These are phyloP conservation scores for Backusella liffmaniae DNA, from an alignment of 192 early-diverging fungal genomes.

Conservation along the genomic window DNA sequence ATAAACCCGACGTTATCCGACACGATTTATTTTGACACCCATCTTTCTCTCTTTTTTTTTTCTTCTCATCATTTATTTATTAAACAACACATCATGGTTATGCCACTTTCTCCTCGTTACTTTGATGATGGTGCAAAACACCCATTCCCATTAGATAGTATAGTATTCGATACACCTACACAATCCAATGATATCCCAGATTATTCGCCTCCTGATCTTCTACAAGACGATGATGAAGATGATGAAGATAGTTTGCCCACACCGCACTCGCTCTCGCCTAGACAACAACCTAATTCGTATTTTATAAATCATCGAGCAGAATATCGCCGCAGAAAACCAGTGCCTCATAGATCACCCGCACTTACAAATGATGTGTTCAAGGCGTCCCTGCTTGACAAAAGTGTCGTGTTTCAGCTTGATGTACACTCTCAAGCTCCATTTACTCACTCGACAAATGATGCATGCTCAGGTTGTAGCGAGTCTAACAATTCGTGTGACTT, in stretches of 20 bases:
- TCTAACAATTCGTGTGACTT: not conserved
- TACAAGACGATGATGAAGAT: slow-evolving; percentile 34
- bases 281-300: not conserved
- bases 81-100: not conserved
- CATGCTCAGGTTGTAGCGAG: not conserved
- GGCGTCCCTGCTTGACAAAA: slow-evolving; percentile 14
- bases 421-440: not conserved
- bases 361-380: slow-evolving; percentile 14
- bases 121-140: not conserved
- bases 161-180: not conserved
- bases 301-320: not conserved
- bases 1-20: not conserved
- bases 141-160: not conserved
- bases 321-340: slow-evolving; percentile 14
- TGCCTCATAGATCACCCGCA: slow-evolving; percentile 25
- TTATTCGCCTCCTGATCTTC: slow-evolving; percentile 28
- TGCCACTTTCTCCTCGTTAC: not conserved
- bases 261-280: not conserved
- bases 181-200: not conserved
- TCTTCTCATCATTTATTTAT: not conserved
- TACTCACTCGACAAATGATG: not conserved
- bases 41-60: not conserved
- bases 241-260: slow-evolving; percentile 10
- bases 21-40: not conserved
- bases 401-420: slow-evolving; percentile 26